Conservation (phyloP, 257 asterid genomes). For the Leonotis leonurus region DNA sequence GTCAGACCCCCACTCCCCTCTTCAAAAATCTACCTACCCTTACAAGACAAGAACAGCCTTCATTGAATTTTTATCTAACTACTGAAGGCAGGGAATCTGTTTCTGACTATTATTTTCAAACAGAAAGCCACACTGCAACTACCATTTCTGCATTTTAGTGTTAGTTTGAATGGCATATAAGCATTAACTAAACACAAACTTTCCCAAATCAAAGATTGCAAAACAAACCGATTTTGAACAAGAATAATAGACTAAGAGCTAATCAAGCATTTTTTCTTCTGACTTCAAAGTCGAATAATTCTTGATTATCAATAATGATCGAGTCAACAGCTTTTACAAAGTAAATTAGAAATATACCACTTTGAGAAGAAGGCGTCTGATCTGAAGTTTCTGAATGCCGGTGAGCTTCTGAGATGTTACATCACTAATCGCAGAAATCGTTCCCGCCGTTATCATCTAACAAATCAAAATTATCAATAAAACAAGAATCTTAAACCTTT, state of each 20-base stretch:
- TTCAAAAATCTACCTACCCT: background rate
- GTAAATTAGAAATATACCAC: slow-evolving; percentile 44
- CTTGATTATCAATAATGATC: background rate
- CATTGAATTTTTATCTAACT: background rate
- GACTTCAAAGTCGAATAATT: background rate
- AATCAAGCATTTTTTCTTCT: too few relatives aligned
- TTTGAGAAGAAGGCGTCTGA: slow-evolving; percentile 82
- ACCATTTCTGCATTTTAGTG: background rate
- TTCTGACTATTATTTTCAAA: background rate
- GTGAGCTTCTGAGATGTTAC: slow-evolving; percentile 78
- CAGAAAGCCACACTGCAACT: background rate
- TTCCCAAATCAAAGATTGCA: background rate
- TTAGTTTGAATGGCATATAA: too few relatives aligned
- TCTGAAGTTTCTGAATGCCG: slow-evolving; percentile 75
- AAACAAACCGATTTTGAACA: background rate
- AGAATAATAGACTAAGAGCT: too few relatives aligned
- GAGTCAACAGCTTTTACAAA: background rate
- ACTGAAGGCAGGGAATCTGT: background rate
- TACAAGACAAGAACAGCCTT: background rate
- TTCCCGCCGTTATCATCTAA: slow-evolving; percentile 71
- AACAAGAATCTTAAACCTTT: background rate
- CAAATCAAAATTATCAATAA: background rate
- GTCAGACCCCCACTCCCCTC: too few relatives aligned
- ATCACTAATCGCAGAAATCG: slow-evolving; percentile 76
- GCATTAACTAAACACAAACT: too few relatives aligned